Base-by-base conservation (phyloP, 139 green algal species). In the Ostreobium quekettii region DNA sequence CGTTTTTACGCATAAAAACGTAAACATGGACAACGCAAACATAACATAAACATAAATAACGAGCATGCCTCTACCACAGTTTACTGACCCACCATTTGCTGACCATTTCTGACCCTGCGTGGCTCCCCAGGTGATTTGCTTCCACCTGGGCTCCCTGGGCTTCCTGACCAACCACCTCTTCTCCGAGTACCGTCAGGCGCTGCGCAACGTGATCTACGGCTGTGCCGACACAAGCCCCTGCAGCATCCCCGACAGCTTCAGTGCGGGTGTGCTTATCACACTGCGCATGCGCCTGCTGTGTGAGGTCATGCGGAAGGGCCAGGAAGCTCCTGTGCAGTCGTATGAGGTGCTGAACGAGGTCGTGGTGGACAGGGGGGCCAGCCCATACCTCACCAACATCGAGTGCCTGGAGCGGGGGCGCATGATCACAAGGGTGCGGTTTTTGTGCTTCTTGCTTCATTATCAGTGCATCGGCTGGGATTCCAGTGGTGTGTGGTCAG, bases 141-240 rank as follows among this genome's bases (percentile, higher is more conserved):
- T 99, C 82, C 90, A 96, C 77, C 79, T 97, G n/a, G 94, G 94
- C 5, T 96, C 86, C 15, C 81, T 99, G 47, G 94, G 94, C 60
- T 99, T 99, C 76, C 76, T 99, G 29, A 97, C 94, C 53, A 93
- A 89, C 59, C 89, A 96, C 74, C 73, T 63, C 37, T 89, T 82
- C 62, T 22, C 73, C 0, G 75, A 90, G 35, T 91, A 86, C 72
- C 69, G 66, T 47, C n/a, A 79, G 7, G 87, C 95, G 74, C 78
- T 98, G 49, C 49, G 57, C 1, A 77, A 31, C 32, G 64, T 61
- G 42, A 47, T 61, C 30, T 61, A 64, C 56, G 64, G 48, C 22
- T 61, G n/a, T 11, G 46, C 48, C 37, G 48, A 71, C 48, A 71
- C 64, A 22, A 46, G 26, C n/a, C 4, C 48, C 4, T 62, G 64